Base-by-base conservation (phyloP, 2,329 filamentous ascomycete genomes). In the Metarhizium album region DNA sequence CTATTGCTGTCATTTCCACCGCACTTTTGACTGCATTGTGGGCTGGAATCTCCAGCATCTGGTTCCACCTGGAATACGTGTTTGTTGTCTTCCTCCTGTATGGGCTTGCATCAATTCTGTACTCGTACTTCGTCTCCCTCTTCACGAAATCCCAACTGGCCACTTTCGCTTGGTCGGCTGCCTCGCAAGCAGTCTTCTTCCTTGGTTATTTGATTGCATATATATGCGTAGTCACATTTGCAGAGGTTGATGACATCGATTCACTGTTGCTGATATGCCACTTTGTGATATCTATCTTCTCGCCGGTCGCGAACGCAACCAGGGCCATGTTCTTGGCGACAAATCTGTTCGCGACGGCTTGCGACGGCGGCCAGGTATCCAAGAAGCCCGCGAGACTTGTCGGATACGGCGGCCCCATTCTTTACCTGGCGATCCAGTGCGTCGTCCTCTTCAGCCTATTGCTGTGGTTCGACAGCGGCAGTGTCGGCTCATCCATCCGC, bases 311-410 rank as follows among this genome's bases (percentile, higher is more conserved):
- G 2, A 93, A 84, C 43, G 72, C 91, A 13, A 72, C 88, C 20
- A 76, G 88, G 52, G 76, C 87, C 0, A 67, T 96, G 33, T 86
- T 95, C 58, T 70, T 94, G 3, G 75, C 83, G 0, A 74, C 95
- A 47, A 96, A 96, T 62, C 73, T 90, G 2, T 95, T 96, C 66
- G 90, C 86, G 1, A 76, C 87, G 0, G 77, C 88, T 2, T 96
- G 90, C 63, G 75, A 79, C 31, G 82, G 77, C 24, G 71, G 79
- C 20, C 54, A 73, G n/a, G 67, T 90, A 20, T 80, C 83, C 1
- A 70, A 74, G 1, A 84, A 87, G 56, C 87, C 90, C 0, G 85
- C 80, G 6, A 80, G 76, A 3, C 80, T 95, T 31, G 74, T 76
- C 1, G 78, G 84, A 27, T 96, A 90, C 59, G 90, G 90, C 29